phyloP scores from a whole-genome alignment of 2,329 filamentous ascomycete genomes.

The Penicillium sp. region DNA sequence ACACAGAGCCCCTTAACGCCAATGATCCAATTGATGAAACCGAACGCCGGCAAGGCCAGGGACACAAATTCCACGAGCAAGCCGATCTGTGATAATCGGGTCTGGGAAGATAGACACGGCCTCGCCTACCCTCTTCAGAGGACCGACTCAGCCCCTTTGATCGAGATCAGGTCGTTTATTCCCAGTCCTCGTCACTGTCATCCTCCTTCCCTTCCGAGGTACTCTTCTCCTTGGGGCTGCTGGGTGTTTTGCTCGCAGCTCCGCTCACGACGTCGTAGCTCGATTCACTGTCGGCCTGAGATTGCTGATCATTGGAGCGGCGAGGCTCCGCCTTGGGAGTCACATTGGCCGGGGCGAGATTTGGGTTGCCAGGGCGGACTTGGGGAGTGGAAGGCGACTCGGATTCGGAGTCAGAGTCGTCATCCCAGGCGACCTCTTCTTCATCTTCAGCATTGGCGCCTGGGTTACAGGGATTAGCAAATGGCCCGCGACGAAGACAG shows the following conservation, averaged over 20 bases:
- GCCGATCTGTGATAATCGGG: too few relatives aligned
- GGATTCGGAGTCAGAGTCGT: conserved; percentile 64
- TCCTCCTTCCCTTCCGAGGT: conserved; percentile 40
- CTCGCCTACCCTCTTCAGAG: too few relatives aligned
- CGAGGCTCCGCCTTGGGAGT: conserved; percentile 65
- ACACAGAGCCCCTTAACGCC: conserved; percentile 13
- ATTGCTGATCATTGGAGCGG: conserved; percentile 80
- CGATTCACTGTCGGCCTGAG: conserved; percentile 86
- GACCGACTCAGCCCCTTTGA: too few relatives aligned
- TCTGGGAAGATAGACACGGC: too few relatives aligned
- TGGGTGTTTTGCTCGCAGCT: conserved; percentile 72
- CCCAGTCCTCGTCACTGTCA: conserved; percentile 75
- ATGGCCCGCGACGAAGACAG: background rate
- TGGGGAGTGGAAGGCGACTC: conserved; percentile 45
- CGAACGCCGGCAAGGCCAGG: conserved; percentile 19
- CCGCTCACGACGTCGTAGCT: conserved; percentile 94
- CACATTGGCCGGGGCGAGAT: conserved; percentile 35
- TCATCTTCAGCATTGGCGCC: conserved; percentile 61
- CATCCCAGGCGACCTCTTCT: conserved; percentile 66
- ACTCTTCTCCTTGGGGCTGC: conserved; percentile 57
- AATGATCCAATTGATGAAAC: conserved; percentile 14
- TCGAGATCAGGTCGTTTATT: conserved; percentile 55
- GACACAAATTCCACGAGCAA: conserved; percentile 5
- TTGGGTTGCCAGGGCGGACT: conserved; percentile 38
- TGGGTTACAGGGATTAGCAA: conserved; percentile 15